Evolutionary conservation across 2,329 filamentous ascomycete genomes (phyloP).

Genomic region (Penicillium sclerotigenum): DNA sequence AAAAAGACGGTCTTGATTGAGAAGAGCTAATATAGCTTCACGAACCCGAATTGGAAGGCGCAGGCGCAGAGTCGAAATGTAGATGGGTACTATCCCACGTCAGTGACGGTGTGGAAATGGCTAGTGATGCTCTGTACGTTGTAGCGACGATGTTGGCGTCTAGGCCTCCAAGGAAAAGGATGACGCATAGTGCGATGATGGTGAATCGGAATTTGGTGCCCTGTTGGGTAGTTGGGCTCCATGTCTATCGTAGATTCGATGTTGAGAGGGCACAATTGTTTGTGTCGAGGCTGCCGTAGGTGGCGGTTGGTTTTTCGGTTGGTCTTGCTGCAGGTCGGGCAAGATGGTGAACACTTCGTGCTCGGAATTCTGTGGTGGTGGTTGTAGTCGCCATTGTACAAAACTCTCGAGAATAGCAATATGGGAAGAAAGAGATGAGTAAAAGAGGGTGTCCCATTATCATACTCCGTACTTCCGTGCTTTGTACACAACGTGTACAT

Average conservation of each 20-base stretch:
- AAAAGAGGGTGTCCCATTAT: background rate
- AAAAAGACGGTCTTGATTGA: conserved; percentile 28
- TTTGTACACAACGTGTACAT: too few relatives aligned
- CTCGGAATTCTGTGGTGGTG: background rate
- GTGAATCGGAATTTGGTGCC: conserved; percentile 16
- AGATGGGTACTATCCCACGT: conserved; percentile 32
- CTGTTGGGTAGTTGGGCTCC: conserved; percentile 14
- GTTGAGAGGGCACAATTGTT: conserved; percentile 1
- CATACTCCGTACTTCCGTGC: background rate
- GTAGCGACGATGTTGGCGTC: conserved; percentile 34
- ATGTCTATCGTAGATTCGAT: background rate
- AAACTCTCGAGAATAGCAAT: background rate
- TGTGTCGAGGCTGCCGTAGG: background rate
- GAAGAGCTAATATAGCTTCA: conserved; percentile 34
- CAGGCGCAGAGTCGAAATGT: conserved; percentile 23
- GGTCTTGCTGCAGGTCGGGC: background rate
- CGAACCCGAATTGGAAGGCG: conserved; percentile 24
- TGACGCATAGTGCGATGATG: conserved; percentile 23
- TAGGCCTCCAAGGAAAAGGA: conserved; percentile 29
- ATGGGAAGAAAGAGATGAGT: background rate
- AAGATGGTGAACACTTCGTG: background rate
- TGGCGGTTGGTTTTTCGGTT: background rate
- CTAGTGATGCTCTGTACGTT: conserved; percentile 32
- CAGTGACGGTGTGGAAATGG: conserved; percentile 26
- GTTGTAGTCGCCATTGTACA: background rate